Base-by-base conservation (phyloP, 805 yeast species). In the Pichia manshurica region DNA sequence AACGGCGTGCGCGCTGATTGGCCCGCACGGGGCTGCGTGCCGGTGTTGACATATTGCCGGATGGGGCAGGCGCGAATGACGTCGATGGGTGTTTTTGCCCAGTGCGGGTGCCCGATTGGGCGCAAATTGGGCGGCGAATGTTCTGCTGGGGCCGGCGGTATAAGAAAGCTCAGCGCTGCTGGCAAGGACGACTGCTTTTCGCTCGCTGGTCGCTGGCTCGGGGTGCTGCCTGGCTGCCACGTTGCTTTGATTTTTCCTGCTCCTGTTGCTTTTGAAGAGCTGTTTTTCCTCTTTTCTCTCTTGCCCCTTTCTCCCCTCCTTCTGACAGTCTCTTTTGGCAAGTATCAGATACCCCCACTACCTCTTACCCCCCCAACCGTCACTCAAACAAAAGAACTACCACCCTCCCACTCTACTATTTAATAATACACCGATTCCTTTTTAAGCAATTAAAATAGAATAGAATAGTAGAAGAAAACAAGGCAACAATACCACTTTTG, bases 321-420 rank as follows among this genome's bases (percentile, higher is more conserved):
- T 41, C 39, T 33, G 33, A 7, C 34, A 29, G 22, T 37, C 39
- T 43, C 33, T 43, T 39, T 37, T 31, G 19, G 10, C 31, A 29
- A 16, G n/a, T 20, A 42, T 40, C 37, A 19, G 32, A 35, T 42
- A 42, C 42, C 45, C 38, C 39, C 37, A n/a, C n/a, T n/a, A n/a
- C n/a, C n/a, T n/a, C n/a, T n/a, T n/a, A n/a, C n/a, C n/a, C n/a
- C n/a, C n/a, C n/a, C n/a, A n/a, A n/a, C n/a, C 29, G 29, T 25
- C 29, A 25, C 29, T 25, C 29, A 25, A 25, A 25, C 29, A 25
- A 25, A n/a, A n/a, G n/a, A n/a, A 25, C 29, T 25, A 25, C 29
- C 29, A 7, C 29, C 29, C 29, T 25, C 10, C 29, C 10, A n/a
- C n/a, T n/a, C n/a, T n/a, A n/a, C 33, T 29, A 29, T 12, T 29